A percentile compares a stretch with the other conserved stretches of the same genome.
phyloP scores from a whole-genome alignment of 164 flowering plant genomes.

The Chimonanthus salicifolius region DNA sequence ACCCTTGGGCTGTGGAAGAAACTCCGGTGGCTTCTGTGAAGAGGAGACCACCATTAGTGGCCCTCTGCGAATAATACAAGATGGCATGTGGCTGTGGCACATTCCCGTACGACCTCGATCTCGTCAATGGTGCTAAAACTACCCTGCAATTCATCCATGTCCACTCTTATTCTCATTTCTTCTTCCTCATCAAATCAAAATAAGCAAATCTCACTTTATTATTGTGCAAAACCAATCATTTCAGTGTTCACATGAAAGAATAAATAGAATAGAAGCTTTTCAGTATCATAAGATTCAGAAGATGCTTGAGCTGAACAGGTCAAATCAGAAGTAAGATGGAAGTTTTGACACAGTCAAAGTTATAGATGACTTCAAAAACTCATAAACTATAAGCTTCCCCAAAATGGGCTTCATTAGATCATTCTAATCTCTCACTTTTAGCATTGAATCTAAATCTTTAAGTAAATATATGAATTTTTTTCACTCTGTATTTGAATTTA shows the following conservation, averaged over 20 bases:
- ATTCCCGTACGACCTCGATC: not conserved
- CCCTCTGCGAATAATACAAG: slow-evolving; percentile 14
- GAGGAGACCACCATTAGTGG: slow-evolving; percentile 20
- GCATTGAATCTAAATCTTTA: no score
- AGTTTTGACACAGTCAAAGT: no score
- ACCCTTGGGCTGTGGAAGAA: slow-evolving; percentile 11
- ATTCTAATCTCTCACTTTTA: no score
- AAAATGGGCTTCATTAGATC: no score
- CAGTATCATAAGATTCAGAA: not conserved
- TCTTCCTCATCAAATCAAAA: not conserved
- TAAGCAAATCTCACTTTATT: not conserved
- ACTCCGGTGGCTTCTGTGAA: slow-evolving; percentile 19
- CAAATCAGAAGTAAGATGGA: no score
- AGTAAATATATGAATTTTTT: no score
- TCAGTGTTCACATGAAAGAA: not conserved
- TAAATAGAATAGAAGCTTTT: not conserved
- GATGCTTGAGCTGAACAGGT: not conserved
- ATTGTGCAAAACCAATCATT: not conserved
- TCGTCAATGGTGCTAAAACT: slow-evolving; percentile 2
- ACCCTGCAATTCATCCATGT: not conserved
- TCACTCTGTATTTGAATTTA: no score
- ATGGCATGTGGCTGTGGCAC: slow-evolving; percentile 4
- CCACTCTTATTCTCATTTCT: no score
- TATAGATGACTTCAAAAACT: no score
- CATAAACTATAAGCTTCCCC: no score